Evolutionary conservation across 192 early-diverging fungal genomes (phyloP).

Genomic region (Phlyctochytrium arcticum): DNA sequence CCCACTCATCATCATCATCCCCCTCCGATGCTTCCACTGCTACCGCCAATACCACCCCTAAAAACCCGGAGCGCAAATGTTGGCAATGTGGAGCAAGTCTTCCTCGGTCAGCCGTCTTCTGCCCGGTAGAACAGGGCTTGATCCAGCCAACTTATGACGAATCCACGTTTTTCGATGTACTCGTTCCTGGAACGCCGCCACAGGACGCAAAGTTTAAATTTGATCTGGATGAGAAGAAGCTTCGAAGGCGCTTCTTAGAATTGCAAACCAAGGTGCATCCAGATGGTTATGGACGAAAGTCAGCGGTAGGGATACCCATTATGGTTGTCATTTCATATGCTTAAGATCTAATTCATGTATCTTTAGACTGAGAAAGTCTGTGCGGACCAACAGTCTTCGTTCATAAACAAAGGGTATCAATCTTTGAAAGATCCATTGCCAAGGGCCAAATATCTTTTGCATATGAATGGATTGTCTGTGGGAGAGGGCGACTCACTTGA

Average conservation of each 20-base stretch:
- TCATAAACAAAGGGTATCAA: conserved; percentile 85
- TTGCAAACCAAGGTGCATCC: conserved; percentile 85
- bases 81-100: conserved; percentile 59
- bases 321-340: background rate
- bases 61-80: conserved; percentile 39
- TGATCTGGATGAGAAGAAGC: conserved; percentile 57
- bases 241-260: conserved; percentile 64
- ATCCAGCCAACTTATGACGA: conserved; percentile 53
- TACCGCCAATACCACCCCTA: too few relatives aligned
- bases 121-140: conserved; percentile 52
- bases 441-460: conserved; percentile 70
- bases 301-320: conserved; percentile 44
- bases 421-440: conserved; percentile 72
- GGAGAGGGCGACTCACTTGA: conserved; percentile 59
- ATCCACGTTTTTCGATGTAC: conserved; percentile 58
- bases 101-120: conserved; percentile 44
- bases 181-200: conserved; percentile 27
- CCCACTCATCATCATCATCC: too few relatives aligned
- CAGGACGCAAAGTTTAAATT: conserved; percentile 41
- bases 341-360: background rate
- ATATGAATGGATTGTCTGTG: conserved; percentile 54
- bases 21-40: too few relatives aligned
- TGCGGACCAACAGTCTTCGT: conserved; percentile 70
- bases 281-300: conserved; percentile 67
- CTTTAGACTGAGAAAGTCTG: conserved; percentile 49